These are phyloP conservation scores for Cladorrhinum samala DNA, from an alignment of 495 filamentous ascomycete species.

Conservation along the genomic window DNA sequence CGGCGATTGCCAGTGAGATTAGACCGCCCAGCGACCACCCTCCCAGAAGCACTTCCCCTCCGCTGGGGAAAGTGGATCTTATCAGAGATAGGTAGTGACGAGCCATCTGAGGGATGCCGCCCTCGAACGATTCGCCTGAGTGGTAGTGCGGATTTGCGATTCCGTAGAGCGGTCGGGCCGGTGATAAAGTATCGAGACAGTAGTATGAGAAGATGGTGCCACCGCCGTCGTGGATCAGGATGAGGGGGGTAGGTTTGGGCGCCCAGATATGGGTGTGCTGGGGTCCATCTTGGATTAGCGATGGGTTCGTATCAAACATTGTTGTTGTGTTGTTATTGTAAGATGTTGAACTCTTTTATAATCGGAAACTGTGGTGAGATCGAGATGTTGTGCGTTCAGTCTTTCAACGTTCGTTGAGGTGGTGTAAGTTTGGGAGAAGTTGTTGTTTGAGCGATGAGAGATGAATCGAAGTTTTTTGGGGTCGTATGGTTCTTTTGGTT, in stretches of 20 bases:
- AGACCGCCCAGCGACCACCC: slow-evolving; percentile 45
- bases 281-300: slow-evolving; percentile 20
- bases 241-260: slow-evolving; percentile 21
- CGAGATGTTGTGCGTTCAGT: too few species aligned
- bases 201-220: slow-evolving; percentile 38
- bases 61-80: slow-evolving; percentile 23
- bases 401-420: too few species aligned
- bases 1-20: slow-evolving; percentile 35
- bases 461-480: too few species aligned
- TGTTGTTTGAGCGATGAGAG: too few species aligned
- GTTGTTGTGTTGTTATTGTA: neutral
- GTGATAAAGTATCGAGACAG: slow-evolving; percentile 24
- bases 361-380: too few species aligned
- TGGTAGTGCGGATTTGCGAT: slow-evolving; percentile 34
- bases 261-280: too few species aligned
- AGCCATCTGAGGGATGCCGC: slow-evolving; percentile 35
- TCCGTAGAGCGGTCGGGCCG: slow-evolving; percentile 27
- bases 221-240: slow-evolving; percentile 41
- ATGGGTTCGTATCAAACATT: slow-evolving; percentile 26
- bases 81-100: slow-evolving; percentile 27
- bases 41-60: slow-evolving; percentile 27
- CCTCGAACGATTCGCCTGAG: slow-evolving; percentile 19
- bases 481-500: too few species aligned
- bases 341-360: too few species aligned
- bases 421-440: too few species aligned